Conservation (phyloP, 371 early-diverging fungal genomes). For the Syncephalis plumigaleata region DNA sequence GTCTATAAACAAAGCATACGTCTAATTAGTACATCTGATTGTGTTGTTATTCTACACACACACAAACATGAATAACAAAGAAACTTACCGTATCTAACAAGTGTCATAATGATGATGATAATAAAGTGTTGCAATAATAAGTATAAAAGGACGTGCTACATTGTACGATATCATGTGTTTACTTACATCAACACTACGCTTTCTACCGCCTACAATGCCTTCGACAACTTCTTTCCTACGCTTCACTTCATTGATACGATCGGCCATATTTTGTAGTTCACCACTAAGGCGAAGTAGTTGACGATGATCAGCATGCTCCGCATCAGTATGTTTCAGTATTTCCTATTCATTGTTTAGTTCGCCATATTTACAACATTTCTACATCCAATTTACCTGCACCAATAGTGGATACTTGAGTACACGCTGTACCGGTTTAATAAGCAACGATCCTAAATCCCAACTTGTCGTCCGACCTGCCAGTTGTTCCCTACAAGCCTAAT, state of each 20-base stretch:
- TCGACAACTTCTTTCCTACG: constrained; percentile 67
- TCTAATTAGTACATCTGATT: neutral
- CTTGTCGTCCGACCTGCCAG: constrained; percentile 44
- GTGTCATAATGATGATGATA: no score
- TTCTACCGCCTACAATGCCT: constrained; percentile 53
- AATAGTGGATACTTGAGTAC: constrained; percentile 72
- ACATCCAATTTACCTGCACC: constrained; percentile 21
- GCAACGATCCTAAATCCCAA: constrained; percentile 60
- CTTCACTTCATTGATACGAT: constrained; percentile 69
- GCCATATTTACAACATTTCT: neutral
- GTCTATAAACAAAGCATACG: neutral
- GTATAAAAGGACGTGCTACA: no score
- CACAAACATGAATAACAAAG: no score
- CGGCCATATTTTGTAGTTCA: constrained; percentile 45
- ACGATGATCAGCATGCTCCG: constrained; percentile 31
- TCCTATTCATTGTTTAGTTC: constrained; percentile 19
- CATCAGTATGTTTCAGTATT: constrained; percentile 37
- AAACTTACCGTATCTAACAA: no score
- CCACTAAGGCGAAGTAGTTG: constrained; percentile 22
- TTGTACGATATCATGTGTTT: constrained; percentile 12
- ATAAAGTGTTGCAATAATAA: no score
- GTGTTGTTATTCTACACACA: no score
- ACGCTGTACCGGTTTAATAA: constrained; percentile 78
- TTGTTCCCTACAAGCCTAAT: constrained; percentile 22
- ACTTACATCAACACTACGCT: constrained; percentile 31